Conservation (phyloP, 2,329 filamentous ascomycete species). For the Stagonosporopsis chrysanthemi region DNA sequence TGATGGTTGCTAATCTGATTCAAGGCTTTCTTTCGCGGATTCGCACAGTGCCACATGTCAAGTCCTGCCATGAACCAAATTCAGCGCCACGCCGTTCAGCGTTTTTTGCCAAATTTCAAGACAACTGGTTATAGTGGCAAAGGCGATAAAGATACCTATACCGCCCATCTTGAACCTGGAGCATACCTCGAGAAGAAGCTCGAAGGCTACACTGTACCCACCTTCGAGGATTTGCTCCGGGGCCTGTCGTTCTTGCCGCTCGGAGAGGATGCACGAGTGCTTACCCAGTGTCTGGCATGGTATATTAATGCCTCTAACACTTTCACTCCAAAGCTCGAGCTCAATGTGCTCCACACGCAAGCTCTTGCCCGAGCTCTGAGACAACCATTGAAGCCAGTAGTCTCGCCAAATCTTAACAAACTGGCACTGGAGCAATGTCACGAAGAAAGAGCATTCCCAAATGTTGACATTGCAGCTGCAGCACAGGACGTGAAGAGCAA, state of each 20-base stretch:
- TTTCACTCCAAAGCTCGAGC: slow-evolving; percentile 32
- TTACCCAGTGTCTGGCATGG: slow-evolving; percentile 1
- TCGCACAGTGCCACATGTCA: slow-evolving; percentile 7
- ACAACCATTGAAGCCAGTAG: slow-evolving; percentile 17
- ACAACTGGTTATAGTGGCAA: slow-evolving; percentile 19
- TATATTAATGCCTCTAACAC: not conserved
- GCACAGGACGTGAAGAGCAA: not conserved
- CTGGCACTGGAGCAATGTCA: not conserved
- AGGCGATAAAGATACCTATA: slow-evolving; percentile 23
- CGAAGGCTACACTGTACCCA: slow-evolving; percentile 21
- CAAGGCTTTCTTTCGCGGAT: slow-evolving; percentile 23
- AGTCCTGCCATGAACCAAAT: slow-evolving; percentile 20
- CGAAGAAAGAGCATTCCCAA: not conserved
- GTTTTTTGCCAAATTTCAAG: slow-evolving; percentile 21
- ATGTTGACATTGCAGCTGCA: not conserved
- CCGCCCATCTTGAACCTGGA: slow-evolving; percentile 17
- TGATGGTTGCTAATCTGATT: not conserved
- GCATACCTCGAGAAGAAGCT: slow-evolving; percentile 13
- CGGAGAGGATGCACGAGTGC: not conserved
- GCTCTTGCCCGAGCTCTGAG: slow-evolving; percentile 30
- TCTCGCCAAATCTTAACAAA: not conserved
- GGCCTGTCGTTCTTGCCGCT: slow-evolving; percentile 20
- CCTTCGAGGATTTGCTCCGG: slow-evolving; percentile 31
- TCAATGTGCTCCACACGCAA: slow-evolving; percentile 39
- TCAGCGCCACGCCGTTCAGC: slow-evolving; percentile 25